Evolutionary conservation across 306 rosid genomes (phyloP), one percentile per base, ranked within the genome.

Genomic region (Dicorynia guianensis): DNA sequence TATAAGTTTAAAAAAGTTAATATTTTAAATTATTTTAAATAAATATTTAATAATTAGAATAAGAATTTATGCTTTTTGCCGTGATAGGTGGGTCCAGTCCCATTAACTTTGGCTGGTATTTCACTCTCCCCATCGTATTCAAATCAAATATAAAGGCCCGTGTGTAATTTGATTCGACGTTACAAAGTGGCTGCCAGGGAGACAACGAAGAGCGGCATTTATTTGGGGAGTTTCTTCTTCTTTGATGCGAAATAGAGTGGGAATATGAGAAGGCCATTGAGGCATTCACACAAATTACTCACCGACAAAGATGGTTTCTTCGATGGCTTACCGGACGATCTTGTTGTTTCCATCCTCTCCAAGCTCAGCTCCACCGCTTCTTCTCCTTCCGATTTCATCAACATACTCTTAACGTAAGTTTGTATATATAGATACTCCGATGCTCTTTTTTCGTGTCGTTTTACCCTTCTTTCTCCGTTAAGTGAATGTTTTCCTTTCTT

Each of bases 351-450:
- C 71, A 78, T 95, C 50, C 89, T 95, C 80, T 78, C 88, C 19
- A 95, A 86, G 53, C 92, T 95, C 79, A 89, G 85, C 77, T 77
- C 92, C 78, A 49, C 93, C 15, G 93, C 91, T 11, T 76, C 89
- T 44, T 92, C 87, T 30, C 95, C 98, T 42, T 72, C 91, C 15
- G 89, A 95, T 39, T 66, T 95, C 76, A 30, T 87, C 76, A 86
- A 38, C 72, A 10, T 82, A 40, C 75, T 88, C 61, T 20, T 76
- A 57, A 89, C 97, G 98, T 95, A 83, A 76, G 85, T 46, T 7
- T 47, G 9, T 10, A 46, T 11, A 8, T 1, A 11, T 1, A 7
- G 17, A 7, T 44, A 3, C 12, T 10, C 6, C 5, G 10, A 13
- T 0, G 0, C 36, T 0, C 6, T 9, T 8, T 8, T 0, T 5